These are phyloP conservation scores for Backusella liffmaniae DNA, from an alignment of 192 early-diverging fungal species.

Conservation along the genomic window DNA sequence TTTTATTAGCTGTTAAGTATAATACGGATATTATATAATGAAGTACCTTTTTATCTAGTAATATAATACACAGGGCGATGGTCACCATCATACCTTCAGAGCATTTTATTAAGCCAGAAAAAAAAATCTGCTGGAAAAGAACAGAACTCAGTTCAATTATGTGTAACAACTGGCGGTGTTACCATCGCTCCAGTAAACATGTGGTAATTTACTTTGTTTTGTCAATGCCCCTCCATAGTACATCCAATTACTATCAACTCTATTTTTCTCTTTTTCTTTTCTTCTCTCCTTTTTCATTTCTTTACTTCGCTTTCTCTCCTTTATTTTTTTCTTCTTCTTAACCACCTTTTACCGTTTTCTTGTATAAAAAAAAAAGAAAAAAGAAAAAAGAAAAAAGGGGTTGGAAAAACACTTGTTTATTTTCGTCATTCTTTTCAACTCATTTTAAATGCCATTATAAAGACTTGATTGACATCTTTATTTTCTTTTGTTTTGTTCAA, in stretches of 20 bases:
- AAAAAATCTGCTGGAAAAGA: background rate
- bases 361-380: background rate
- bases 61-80: background rate
- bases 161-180: slow-evolving; percentile 13
- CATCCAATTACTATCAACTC: slow-evolving; percentile 3
- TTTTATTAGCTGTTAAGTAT: background rate
- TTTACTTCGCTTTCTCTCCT: background rate
- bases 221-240: background rate
- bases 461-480: background rate
- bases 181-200: slow-evolving; percentile 3
- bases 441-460: slow-evolving; percentile 7
- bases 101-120: background rate
- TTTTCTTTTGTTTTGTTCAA: background rate
- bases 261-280: background rate
- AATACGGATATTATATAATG: background rate
- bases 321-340: background rate
- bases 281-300: background rate
- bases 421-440: background rate
- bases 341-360: background rate
- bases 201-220: slow-evolving; percentile 17
- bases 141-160: slow-evolving; percentile 3
- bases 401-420: background rate
- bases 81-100: background rate
- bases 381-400: background rate
- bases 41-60: background rate